These are phyloP conservation scores for Craspedostauros australis DNA, from an alignment of 108 stramenopile genomes.

Conservation along the genomic window DNA sequence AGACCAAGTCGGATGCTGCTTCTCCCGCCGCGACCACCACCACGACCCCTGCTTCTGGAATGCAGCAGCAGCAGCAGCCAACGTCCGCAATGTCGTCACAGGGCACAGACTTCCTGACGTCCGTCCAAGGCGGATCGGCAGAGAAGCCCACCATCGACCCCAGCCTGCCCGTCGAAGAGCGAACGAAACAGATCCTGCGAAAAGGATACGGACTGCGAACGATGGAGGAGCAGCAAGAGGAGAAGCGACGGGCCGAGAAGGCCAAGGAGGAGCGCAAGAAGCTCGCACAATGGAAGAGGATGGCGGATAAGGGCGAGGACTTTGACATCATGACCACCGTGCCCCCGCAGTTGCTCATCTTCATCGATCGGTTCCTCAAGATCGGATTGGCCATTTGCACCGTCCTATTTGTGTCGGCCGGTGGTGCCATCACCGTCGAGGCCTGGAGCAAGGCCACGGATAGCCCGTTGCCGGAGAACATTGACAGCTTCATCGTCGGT, in stretches of 20 bases:
- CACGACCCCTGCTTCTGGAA: neutral
- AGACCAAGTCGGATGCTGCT: too few species aligned
- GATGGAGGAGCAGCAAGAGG: conserved; percentile 65
- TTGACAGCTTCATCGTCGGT: conserved; percentile 62
- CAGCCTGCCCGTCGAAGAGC: conserved; percentile 42
- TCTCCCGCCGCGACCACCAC: neutral
- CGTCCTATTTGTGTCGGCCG: conserved; percentile 55
- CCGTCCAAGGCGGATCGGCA: conserved; percentile 33
- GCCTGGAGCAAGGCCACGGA: conserved; percentile 65
- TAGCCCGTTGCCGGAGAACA: conserved; percentile 39
- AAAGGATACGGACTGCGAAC: conserved; percentile 67
- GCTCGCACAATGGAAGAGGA: conserved; percentile 41
- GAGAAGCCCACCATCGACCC: conserved; percentile 22
- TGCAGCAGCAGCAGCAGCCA: neutral
- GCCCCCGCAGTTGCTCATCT: conserved; percentile 50
- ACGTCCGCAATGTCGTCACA: too few species aligned
- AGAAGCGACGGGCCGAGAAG: conserved; percentile 13
- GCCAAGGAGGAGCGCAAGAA: conserved; percentile 37
- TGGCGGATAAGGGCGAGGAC: conserved; percentile 46
- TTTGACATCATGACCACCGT: conserved; percentile 60
- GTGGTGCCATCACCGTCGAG: conserved; percentile 67
- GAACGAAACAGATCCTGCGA: conserved; percentile 48
- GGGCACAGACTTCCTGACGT: conserved; percentile 14
- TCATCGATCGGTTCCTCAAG: conserved; percentile 72
- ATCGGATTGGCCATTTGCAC: conserved; percentile 52